Conservation (phyloP, 176 grass and related monocot genomes). For the Musa itinerans region DNA sequence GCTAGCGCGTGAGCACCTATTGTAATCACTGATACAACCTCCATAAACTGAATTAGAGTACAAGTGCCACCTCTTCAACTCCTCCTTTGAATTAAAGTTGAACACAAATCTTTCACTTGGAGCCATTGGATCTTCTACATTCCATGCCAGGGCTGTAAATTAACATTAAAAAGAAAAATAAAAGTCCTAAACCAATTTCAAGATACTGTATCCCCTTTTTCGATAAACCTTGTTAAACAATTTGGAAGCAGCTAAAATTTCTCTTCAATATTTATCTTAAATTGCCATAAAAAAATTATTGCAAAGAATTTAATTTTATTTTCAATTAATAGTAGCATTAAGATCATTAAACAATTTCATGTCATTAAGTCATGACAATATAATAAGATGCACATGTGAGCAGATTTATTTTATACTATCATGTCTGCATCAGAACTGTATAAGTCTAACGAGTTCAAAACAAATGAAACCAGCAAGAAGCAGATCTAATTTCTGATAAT, state of each 20-base stretch:
- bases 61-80: slow-evolving; percentile 85
- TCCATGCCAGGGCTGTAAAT: slow-evolving; percentile 56
- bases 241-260: not conserved
- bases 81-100: slow-evolving; percentile 75
- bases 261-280: no score
- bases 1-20: no score
- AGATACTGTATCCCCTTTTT: not conserved
- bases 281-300: no score
- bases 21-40: no score
- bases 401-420: not conserved
- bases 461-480: not conserved
- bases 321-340: no score
- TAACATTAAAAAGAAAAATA: not conserved
- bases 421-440: not conserved
- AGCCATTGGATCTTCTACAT: slow-evolving; percentile 66
- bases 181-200: not conserved
- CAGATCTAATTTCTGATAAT: not conserved
- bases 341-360: not conserved
- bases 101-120: slow-evolving; percentile 73
- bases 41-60: slow-evolving; percentile 84
- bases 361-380: not conserved
- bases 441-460: not conserved
- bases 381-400: not conserved
- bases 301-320: no score
- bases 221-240: not conserved